Percentiles rank a stretch among this genome's conserved stretches.
Evolutionary conservation across 140 eudicot genomes (phyloP).

Genomic region (Oenanthe javanica): DNA sequence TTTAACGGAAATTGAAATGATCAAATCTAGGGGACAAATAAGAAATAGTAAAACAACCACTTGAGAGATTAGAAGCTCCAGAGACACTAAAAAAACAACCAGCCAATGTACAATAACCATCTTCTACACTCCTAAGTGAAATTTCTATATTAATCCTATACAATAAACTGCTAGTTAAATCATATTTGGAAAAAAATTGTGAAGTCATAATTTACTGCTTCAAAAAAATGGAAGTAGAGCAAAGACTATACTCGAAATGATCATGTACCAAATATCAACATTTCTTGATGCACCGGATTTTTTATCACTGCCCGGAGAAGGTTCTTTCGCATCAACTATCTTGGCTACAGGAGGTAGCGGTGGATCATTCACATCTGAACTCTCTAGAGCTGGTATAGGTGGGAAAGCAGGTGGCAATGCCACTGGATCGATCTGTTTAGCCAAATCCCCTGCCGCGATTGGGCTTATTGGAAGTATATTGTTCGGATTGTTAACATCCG

Average conservation of each 20-base stretch:
- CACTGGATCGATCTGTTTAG: neutral
- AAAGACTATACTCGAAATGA: neutral
- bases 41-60: no score
- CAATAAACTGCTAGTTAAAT: neutral
- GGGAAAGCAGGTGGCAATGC: constrained; percentile 17
- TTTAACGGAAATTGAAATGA: no score
- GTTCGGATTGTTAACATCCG: neutral
- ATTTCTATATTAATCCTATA: neutral
- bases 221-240: neutral
- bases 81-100: neutral
- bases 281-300: neutral
- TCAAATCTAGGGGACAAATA: no score
- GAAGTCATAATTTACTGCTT: neutral
- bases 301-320: neutral
- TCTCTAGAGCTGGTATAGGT: constrained; percentile 18
- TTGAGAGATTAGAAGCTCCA: no score
- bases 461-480: neutral
- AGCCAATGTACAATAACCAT: neutral
- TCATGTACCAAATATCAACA: neutral
- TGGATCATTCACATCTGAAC: constrained; percentile 31
- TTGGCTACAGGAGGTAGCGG: constrained; percentile 34
- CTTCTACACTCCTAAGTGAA: neutral
- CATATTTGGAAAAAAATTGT: neutral
- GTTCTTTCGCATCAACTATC: neutral
- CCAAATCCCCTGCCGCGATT: constrained; percentile 4